Evolutionary conservation across 164 flowering plant species (phyloP).

Genomic region (Macadamia tetraphylla): DNA sequence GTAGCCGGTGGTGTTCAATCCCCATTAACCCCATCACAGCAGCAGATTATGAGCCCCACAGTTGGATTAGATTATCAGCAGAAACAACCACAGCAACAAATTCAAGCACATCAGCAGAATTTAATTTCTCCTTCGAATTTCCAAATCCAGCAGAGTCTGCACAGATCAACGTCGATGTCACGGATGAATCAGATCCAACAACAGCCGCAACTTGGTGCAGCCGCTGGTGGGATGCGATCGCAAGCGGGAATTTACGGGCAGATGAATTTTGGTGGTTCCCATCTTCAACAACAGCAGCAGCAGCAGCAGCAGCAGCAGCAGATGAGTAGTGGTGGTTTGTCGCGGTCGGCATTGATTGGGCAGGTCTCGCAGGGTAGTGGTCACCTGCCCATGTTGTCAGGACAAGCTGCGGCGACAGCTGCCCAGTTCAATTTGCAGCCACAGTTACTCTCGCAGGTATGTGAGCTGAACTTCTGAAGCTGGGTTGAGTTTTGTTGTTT

Average conservation of each 20-base stretch:
- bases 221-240: constrained; percentile 27
- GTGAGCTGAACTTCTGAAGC: not conserved
- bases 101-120: constrained; percentile 28
- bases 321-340: constrained; percentile 36
- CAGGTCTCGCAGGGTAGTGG: constrained; percentile 37
- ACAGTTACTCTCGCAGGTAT: constrained; percentile 63
- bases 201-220: constrained; percentile 22
- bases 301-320: constrained; percentile 25
- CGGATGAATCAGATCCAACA: constrained; percentile 50
- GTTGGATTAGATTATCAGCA: constrained; percentile 12
- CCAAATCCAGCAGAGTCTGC: constrained; percentile 45
- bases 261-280: constrained; percentile 47
- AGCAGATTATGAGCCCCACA: constrained; percentile 6
- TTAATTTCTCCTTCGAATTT: constrained; percentile 33
- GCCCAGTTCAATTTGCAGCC: constrained; percentile 70
- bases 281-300: constrained; percentile 22
- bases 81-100: no score
- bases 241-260: constrained; percentile 53
- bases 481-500: not conserved
- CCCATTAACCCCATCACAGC: constrained; percentile 13
- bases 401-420: constrained; percentile 35
- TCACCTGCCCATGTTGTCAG: constrained; percentile 57
- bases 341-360: constrained; percentile 55
- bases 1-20: constrained; percentile 3
- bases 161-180: constrained; percentile 65